Evolutionary conservation across 805 yeast genomes (phyloP), one percentile per base, ranked within the genome.

Genomic region (baker's yeast (Saccharomyces cerevisiae)): DNA sequence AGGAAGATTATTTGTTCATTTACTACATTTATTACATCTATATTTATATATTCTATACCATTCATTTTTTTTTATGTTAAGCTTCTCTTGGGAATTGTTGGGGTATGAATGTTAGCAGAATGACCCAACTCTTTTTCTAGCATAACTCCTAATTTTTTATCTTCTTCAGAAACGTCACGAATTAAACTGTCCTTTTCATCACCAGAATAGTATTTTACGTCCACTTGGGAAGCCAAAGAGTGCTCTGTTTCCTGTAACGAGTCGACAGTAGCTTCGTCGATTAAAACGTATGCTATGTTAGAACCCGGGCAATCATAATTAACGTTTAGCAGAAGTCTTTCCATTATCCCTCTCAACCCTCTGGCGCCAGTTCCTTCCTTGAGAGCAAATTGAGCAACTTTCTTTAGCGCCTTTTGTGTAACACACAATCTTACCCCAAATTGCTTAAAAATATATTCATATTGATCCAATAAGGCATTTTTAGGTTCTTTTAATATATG

Each of bases 221-320:
- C 59, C 1, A 71, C 68, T 27, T 68, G 68, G 2, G 69, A 55
- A 0, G 68, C 62, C 21, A 67, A 53, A 1, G 68, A 58, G 32
- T 66, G 65, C 29, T 71, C 71, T 11, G 68, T 60, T 26, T 70
- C 66, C 46, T 69, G 66, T 22, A 76, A 63, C 0, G 76, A 65
- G 3, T 70, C 66, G 4, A 79, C 79, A 0, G 80, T 76, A 3
- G 71, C 71, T 46, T 70, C 70, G 54, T 77, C 77, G 14, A 81
- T 69, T 9, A 81, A 63, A 1, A 80, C 84, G 62, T 73, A 79
- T 22, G 76, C 66, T 8, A 79, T 72, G 0, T 81, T 79, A 26
- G 83, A 77, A n/a, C 77, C 82, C 0, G 85, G 85, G 59, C 83
- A 78, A 49, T 81, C 85, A 62, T 76, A 81, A 61, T 81, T 81